Evolutionary conservation across 345 rosid species (phyloP).

Genomic region (Sonneratia caseolaris): DNA sequence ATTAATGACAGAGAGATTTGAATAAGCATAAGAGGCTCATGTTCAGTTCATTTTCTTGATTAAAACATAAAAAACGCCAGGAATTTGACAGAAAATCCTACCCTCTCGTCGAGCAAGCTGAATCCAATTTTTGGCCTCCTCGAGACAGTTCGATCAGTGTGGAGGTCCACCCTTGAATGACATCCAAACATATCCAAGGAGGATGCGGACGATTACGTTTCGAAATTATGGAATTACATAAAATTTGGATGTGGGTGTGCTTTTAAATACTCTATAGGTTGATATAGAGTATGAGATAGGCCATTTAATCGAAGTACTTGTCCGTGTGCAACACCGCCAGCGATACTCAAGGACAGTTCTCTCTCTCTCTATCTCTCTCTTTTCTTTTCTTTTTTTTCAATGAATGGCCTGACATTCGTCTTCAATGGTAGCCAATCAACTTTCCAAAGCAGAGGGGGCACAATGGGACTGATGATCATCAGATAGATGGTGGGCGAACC

Average conservation of each 20-base stretch:
- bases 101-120: too few species aligned
- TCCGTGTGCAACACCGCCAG: background rate
- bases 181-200: too few species aligned
- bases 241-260: background rate
- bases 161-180: too few species aligned
- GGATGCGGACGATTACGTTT: too few species aligned
- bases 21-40: too few species aligned
- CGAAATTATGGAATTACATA: background rate
- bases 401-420: background rate
- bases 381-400: background rate
- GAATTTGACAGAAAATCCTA: too few species aligned
- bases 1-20: too few species aligned
- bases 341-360: constrained; percentile 6
- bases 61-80: too few species aligned
- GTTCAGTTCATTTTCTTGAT: too few species aligned
- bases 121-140: too few species aligned
- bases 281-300: background rate
- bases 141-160: too few species aligned
- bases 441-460: constrained; percentile 3
- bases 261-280: background rate
- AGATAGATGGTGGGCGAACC: background rate
- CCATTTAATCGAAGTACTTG: constrained; percentile 8
- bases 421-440: background rate
- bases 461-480: background rate
- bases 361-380: background rate